phyloP scores from a whole-genome alignment of 176 grass and related monocot species.

The Eragrostis curvula region DNA sequence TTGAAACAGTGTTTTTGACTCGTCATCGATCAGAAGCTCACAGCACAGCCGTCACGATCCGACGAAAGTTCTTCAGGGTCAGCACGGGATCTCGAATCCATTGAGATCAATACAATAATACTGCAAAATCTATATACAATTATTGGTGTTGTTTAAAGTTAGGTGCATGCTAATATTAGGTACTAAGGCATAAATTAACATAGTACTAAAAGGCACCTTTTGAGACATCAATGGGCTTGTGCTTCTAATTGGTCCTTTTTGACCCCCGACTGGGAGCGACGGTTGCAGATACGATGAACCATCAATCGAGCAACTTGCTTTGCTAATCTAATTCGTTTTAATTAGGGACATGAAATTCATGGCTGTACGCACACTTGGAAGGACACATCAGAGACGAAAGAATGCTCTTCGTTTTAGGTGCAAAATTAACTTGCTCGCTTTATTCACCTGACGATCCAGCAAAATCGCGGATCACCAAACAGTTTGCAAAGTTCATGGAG shows the following conservation, averaged over 20 bases:
- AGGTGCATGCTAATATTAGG: neutral
- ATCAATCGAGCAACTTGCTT: neutral
- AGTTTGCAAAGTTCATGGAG: neutral
- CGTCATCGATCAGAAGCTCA: neutral
- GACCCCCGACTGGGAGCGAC: neutral
- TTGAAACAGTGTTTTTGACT: constrained; percentile 10
- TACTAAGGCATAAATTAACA: no score
- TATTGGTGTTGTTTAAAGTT: neutral
- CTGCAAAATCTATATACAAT: neutral
- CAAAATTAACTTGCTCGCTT: no score
- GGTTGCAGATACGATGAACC: neutral
- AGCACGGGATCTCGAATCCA: neutral
- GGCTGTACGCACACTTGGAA: neutral
- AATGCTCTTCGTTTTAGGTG: no score
- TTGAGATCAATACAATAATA: neutral
- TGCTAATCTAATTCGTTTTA: neutral
- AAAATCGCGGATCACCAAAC: neutral
- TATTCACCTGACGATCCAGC: neutral
- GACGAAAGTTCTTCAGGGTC: constrained; percentile 9
- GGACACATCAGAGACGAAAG: neutral
- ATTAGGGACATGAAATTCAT: neutral
- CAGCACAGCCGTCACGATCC: neutral
- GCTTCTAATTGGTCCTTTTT: neutral
- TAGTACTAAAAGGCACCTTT: neutral
- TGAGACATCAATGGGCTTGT: neutral